phyloP scores from a whole-genome alignment of 768 basidiomycete genomes.

The Suillus occidentalis region DNA sequence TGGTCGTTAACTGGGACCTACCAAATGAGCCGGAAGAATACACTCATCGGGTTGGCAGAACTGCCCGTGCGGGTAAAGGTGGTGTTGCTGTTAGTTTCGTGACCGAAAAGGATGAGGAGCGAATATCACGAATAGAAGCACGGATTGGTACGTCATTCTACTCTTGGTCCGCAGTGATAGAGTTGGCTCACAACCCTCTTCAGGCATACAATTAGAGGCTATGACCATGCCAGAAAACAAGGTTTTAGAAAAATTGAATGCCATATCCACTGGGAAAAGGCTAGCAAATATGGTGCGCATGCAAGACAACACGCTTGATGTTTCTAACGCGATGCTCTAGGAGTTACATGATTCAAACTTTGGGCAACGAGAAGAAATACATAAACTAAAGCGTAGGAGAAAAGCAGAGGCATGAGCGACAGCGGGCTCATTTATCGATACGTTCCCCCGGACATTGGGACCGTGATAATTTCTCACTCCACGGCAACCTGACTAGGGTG shows the following conservation, averaged over 20 bases:
- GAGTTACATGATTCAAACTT: conserved; percentile 88
- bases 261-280: conserved; percentile 90
- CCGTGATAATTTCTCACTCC: not conserved
- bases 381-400: conserved; percentile 56
- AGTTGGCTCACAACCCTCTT: conserved; percentile 2
- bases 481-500: not conserved
- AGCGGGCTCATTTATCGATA: too few relatives aligned
- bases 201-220: conserved; percentile 76
- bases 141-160: conserved; percentile 68
- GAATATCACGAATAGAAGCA: conserved; percentile 78
- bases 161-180: not conserved
- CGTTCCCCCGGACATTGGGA: too few relatives aligned
- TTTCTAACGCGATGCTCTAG: conserved; percentile 32
- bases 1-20: conserved; percentile 97
- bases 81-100: conserved; percentile 94
- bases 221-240: conserved; percentile 75
- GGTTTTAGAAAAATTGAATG: conserved; percentile 83
- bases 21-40: conserved; percentile 91
- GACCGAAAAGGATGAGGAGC: conserved; percentile 88
- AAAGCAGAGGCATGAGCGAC: conserved; percentile 6
- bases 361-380: conserved; percentile 84
- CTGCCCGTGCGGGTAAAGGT: conserved; percentile 85
- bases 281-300: conserved; percentile 88
- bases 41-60: conserved; percentile 92
- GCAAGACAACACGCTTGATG: not conserved